Percentiles rank a stretch among this genome's conserved stretches.
These are phyloP conservation scores for Fusarium sp. DNA, from an alignment of 2,329 filamentous ascomycete genomes.

Conservation along the genomic window DNA sequence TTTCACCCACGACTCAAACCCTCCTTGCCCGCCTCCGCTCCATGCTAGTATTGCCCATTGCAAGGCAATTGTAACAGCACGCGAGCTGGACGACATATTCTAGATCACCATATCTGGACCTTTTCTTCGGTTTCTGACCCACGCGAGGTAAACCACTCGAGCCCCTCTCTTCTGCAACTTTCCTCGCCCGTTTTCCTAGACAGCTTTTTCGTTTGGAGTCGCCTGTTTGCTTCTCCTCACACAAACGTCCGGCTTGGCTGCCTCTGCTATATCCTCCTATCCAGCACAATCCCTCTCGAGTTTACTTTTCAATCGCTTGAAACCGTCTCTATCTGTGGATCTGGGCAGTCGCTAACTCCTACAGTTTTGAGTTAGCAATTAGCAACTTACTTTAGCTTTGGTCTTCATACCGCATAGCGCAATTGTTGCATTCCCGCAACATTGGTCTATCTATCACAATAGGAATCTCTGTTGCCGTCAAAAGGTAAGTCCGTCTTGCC, in stretches of 20 bases:
- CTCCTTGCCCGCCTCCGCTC: conserved; percentile 44
- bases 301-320: conserved; percentile 17
- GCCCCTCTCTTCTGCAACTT: conserved; percentile 37
- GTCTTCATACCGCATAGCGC: conserved; percentile 25
- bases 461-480: conserved; percentile 16
- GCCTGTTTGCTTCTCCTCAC: conserved; percentile 40
- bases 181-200: conserved; percentile 27
- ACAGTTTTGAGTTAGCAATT: conserved; percentile 38
- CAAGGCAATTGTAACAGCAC: conserved; percentile 54
- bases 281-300: conserved; percentile 5
- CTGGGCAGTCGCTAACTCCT: conserved; percentile 34
- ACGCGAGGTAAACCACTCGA: conserved; percentile 47
- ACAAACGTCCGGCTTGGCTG: conserved; percentile 22
- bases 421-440: conserved; percentile 20
- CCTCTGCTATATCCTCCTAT: conserved; percentile 11
- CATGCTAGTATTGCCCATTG: conserved; percentile 54
- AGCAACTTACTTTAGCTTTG: conserved; percentile 34
- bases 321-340: conserved; percentile 33
- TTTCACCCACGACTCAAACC: conserved; percentile 42
- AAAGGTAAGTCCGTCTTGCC: conserved; percentile 36
- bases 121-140: conserved; percentile 40
- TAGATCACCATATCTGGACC: conserved; percentile 41
- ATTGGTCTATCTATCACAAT: conserved; percentile 28
- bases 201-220: conserved; percentile 35
- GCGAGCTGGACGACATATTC: conserved; percentile 52